A percentile compares a stretch with the other conserved stretches of the same genome.
Evolutionary conservation across 305 asterid species (phyloP).

Genomic region (Fraxinus sp.): DNA sequence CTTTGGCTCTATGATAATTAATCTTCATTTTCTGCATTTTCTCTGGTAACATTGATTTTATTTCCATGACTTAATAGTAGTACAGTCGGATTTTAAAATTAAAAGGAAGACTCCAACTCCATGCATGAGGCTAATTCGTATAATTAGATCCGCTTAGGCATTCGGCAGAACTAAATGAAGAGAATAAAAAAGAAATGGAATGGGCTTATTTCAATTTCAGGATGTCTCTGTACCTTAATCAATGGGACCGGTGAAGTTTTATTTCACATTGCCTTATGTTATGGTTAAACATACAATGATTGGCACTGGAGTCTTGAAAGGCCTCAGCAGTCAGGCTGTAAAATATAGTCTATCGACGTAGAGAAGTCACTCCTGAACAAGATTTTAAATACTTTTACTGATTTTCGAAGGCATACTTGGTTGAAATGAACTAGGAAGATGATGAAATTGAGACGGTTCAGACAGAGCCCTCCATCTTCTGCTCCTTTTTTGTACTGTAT

Average conservation of each 20-base stretch:
- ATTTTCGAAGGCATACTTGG: neutral
- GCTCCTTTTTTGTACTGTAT: neutral
- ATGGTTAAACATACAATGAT: no score
- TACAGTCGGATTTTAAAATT: neutral
- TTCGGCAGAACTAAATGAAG: no score
- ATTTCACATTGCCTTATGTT: no score
- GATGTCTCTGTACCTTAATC: neutral
- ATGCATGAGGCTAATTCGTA: no score
- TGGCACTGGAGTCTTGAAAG: no score
- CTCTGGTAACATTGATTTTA: neutral
- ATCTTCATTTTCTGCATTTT: neutral
- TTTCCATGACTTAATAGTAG: neutral
- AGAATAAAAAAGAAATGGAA: no score
- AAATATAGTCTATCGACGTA: no score
- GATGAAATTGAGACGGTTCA: neutral
- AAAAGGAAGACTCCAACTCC: no score
- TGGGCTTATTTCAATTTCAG: neutral
- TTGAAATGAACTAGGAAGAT: neutral
- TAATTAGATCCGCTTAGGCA: no score
- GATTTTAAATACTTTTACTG: neutral
- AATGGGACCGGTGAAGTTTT: no score
- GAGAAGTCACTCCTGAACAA: neutral
- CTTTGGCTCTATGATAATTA: neutral
- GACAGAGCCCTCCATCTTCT: neutral
- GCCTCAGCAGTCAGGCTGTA: no score